These are phyloP conservation scores for Iris macrosiphon DNA, from an alignment of 106 monocot species.

Conservation along the genomic window DNA sequence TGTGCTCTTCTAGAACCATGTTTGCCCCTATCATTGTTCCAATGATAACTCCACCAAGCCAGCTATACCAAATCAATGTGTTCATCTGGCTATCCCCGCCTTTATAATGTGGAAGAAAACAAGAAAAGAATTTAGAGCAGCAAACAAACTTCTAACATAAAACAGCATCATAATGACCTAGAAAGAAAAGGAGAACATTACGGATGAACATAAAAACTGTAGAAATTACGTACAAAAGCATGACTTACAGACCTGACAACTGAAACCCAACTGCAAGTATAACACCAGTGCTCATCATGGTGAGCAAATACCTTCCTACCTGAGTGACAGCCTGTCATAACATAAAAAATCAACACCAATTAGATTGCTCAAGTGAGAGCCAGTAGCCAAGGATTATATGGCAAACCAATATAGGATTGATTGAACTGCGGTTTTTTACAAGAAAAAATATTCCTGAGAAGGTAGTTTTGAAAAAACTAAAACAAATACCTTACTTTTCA, in stretches of 20 bases:
- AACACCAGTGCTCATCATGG: constrained; percentile 96
- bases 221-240: background rate
- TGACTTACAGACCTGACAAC: constrained; percentile 63
- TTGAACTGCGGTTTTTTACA: too few species aligned
- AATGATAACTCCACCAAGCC: constrained; percentile 88
- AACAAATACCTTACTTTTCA: too few species aligned
- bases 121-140: background rate
- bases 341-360: too few species aligned
- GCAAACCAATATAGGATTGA: too few species aligned
- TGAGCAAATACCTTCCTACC: constrained; percentile 79
- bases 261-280: constrained; percentile 89
- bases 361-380: too few species aligned
- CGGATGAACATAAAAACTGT: too few species aligned
- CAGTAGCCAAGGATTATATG: too few species aligned
- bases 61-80: constrained; percentile 91
- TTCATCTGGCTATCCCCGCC: constrained; percentile 81
- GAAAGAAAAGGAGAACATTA: too few species aligned
- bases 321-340: constrained; percentile 51
- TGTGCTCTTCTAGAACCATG: constrained; percentile 78
- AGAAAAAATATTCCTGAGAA: too few species aligned
- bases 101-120: constrained; percentile 19
- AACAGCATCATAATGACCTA: background rate
- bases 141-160: background rate
- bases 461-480: too few species aligned
- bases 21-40: constrained; percentile 92